phyloP scores from a whole-genome alignment of 1,284 basidiomycete genomes.

The Chondrostereum purpureum region DNA sequence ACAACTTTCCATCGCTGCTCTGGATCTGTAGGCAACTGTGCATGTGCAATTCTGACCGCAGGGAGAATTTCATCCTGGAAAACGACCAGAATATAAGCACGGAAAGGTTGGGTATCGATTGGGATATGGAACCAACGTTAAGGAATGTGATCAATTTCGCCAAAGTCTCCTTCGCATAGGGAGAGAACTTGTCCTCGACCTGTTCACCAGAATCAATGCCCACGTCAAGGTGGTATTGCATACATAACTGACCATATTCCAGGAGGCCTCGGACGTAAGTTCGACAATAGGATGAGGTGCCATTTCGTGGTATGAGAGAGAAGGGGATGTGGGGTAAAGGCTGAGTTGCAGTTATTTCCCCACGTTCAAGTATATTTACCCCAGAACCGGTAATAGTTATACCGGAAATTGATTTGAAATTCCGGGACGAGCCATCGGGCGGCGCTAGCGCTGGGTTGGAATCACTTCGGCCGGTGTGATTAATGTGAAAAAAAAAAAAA shows the following conservation, averaged over 20 bases:
- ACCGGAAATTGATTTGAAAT: no score
- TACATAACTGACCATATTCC: slow-evolving; percentile 60
- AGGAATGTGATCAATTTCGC: slow-evolving; percentile 82
- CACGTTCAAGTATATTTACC: no score
- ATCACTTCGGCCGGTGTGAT: no score
- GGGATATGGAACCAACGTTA: slow-evolving; percentile 47
- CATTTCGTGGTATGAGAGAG: slow-evolving; percentile 43
- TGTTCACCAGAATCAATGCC: slow-evolving; percentile 24
- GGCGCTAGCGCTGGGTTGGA: no score
- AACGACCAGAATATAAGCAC: neutral
- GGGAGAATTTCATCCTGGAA: slow-evolving; percentile 84
- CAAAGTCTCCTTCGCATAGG: slow-evolving; percentile 81
- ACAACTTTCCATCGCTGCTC: slow-evolving; percentile 79
- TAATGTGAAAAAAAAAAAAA: no score
- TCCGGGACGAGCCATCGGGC: no score
- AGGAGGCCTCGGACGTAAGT: slow-evolving; percentile 73
- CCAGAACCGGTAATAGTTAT: no score
- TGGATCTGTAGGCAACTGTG: slow-evolving; percentile 78
- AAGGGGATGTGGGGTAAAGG: slow-evolving; percentile 7
- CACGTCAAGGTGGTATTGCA: slow-evolving; percentile 4
- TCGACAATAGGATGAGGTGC: slow-evolving; percentile 60
- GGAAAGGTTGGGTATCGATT: slow-evolving; percentile 8
- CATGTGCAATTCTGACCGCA: slow-evolving; percentile 70
- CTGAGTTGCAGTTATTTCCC: no score
- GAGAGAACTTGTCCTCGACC: slow-evolving; percentile 89